Base-by-base conservation (phyloP, 2,329 filamentous ascomycete genomes). In the Apiospora marii region DNA sequence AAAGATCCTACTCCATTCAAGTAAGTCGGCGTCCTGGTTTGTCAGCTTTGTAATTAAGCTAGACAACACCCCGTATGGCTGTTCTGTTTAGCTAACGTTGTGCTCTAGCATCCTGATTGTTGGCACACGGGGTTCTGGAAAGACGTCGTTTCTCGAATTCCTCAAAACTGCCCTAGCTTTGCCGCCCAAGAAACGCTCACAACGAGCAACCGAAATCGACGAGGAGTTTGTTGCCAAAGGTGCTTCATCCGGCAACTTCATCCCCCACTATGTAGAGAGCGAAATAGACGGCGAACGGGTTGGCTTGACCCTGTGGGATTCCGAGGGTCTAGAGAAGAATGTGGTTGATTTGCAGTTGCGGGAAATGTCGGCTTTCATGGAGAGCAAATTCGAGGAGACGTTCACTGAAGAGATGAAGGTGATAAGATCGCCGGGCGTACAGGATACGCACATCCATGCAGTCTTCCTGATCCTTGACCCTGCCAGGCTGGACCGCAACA, bases 1-100 rank as follows among this genome's bases (percentile, higher is more conserved):
- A 98, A 98, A 87, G 96, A 99, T 80, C 96, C 96, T 12, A 98
- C 96, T 14, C 95, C 96, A 0, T 98, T 98, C 90, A 99, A 99
- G 96, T 98, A 87, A 89, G 95, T 89, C 41, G 51, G 30, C 72
- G 24, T 71, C 64, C 46, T 41, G 44, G 37, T 27, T n/a, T 14
- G 69, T 70, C 41, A 43, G 72, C 58, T 51, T n/a, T 13, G 19
- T 14, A 41, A 37, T 48, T 19, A 19, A 22, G 24, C 48, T 61
- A n/a, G 58, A 19, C 61, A 71, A 73, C 46, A n/a, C 27, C 30
- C 6, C 49, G 14, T 58, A 41, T 77, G 75, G n/a, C 43, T 44
- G 69, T 71, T 30, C 68, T 64, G 44, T 13, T 27, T 58, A 22
- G 34, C 74, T 81, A 61, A 81, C 74, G 6, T 71, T 34, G 37